Evolutionary conservation across 2,329 filamentous ascomycete species (phyloP).

Genomic region (Neophaeococcomyces aloes): DNA sequence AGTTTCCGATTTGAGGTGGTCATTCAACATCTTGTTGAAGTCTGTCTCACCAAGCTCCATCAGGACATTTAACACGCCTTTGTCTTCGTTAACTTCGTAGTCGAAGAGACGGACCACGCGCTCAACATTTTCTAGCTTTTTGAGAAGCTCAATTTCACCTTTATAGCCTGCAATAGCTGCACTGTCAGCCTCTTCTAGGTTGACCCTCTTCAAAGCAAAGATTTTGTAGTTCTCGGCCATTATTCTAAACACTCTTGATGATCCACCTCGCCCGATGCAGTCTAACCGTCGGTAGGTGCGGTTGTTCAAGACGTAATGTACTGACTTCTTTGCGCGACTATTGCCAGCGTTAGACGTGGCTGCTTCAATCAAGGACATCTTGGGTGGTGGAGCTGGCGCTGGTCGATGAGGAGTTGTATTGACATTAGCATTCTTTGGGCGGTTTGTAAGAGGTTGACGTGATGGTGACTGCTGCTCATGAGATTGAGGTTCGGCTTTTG

Average conservation of each 20-base stretch:
- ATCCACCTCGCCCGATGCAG: constrained; percentile 83
- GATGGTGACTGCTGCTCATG: constrained; percentile 34
- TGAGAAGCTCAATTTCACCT: constrained; percentile 86
- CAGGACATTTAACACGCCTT: constrained; percentile 76
- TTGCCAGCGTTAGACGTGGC: constrained; percentile 75
- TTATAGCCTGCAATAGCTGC: constrained; percentile 75
- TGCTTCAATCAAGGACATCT: constrained; percentile 92
- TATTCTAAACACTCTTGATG: constrained; percentile 87
- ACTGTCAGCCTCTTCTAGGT: constrained; percentile 81
- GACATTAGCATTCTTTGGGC: constrained; percentile 48
- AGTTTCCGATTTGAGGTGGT: constrained; percentile 59
- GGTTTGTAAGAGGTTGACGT: constrained; percentile 39
- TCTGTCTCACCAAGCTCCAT: constrained; percentile 98
- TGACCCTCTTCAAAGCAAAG: constrained; percentile 86
- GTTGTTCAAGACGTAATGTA: constrained; percentile 81
- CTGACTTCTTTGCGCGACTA: constrained; percentile 61
- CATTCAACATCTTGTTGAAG: constrained; percentile 71
- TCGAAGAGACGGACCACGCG: constrained; percentile 85
- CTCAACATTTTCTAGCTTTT: constrained; percentile 71
- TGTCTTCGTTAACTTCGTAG: constrained; percentile 87
- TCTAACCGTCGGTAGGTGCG: constrained; percentile 84
- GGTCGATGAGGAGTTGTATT: constrained; percentile 59
- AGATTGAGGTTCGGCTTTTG: constrained; percentile 33
- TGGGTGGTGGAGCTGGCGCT: constrained; percentile 70
- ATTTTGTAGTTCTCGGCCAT: constrained; percentile 96